A percentile compares a stretch with the other conserved stretches of the same genome.
These are phyloP conservation scores for Raphanus sativus DNA, from an alignment of 345 rosid species.

Conservation along the genomic window DNA sequence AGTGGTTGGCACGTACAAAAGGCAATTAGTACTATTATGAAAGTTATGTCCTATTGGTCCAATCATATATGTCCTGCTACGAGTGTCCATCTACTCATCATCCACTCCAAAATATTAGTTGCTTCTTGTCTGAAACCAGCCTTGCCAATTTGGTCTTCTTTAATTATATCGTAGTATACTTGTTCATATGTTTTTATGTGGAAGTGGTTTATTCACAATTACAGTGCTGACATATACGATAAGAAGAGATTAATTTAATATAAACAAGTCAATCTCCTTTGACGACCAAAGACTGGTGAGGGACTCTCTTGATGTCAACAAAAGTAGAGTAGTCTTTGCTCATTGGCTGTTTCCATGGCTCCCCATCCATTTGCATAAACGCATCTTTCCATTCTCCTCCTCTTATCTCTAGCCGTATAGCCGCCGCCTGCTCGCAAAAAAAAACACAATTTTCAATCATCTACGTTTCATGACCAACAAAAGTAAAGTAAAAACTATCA, in stretches of 20 bases:
- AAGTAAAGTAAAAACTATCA: neutral
- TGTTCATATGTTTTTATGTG: neutral
- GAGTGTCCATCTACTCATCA: slow-evolving; percentile 36
- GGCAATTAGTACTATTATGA: slow-evolving; percentile 23
- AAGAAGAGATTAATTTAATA: slow-evolving; percentile 2
- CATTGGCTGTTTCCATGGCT: slow-evolving; percentile 91
- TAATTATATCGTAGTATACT: neutral
- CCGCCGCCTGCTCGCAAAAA: slow-evolving; percentile 66
- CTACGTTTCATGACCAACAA: neutral
- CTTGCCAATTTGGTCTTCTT: slow-evolving; percentile 9
- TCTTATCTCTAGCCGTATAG: slow-evolving; percentile 78
- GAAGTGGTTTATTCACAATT: slow-evolving; percentile 21
- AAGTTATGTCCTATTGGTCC: slow-evolving; percentile 31
- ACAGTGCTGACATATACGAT: neutral
- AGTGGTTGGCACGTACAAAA: slow-evolving; percentile 35
- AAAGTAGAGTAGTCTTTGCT: slow-evolving; percentile 67
- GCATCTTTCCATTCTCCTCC: slow-evolving; percentile 88
- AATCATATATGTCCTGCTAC: slow-evolving; percentile 16
- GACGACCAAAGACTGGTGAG: slow-evolving; percentile 66
- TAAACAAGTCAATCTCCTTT: slow-evolving; percentile 50
- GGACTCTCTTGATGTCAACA: slow-evolving; percentile 78
- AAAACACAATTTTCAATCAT: neutral
- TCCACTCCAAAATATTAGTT: slow-evolving; percentile 30
- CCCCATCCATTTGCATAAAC: slow-evolving; percentile 97
- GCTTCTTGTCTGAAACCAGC: slow-evolving; percentile 26